These are phyloP conservation scores for Barbatosphaeria neglecta DNA, from an alignment of 495 filamentous ascomycete species.

Conservation along the genomic window DNA sequence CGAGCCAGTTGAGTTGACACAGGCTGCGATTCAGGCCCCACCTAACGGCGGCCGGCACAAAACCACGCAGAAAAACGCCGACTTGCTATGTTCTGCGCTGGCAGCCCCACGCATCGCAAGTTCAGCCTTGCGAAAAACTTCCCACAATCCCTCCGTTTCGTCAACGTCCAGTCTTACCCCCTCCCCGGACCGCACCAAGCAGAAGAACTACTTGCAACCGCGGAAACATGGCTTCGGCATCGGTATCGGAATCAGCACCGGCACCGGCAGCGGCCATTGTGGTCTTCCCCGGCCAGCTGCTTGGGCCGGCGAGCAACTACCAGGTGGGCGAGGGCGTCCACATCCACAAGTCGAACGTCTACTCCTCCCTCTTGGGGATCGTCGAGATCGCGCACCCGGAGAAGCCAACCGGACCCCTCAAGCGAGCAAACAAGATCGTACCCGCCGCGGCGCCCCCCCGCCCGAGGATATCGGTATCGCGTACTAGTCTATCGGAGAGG, in stretches of 20 bases:
- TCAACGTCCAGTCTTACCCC: too few species aligned
- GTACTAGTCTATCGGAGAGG: slow-evolving; percentile 26
- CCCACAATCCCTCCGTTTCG: too few species aligned
- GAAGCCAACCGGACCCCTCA: slow-evolving; percentile 44
- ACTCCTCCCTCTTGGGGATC: slow-evolving; percentile 59
- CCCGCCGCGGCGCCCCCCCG: slow-evolving; percentile 18
- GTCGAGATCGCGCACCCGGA: slow-evolving; percentile 36
- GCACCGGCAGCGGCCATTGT: too few species aligned
- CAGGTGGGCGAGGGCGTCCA: slow-evolving; percentile 71
- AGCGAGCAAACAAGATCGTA: slow-evolving; percentile 43
- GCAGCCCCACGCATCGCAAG: too few species aligned
- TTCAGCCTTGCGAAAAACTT: too few species aligned
- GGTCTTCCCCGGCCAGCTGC: slow-evolving; percentile 62
- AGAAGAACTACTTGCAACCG: slow-evolving; percentile 6
- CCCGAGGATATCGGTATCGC: slow-evolving; percentile 28
- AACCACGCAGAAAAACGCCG: too few species aligned
- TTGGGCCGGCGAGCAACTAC: slow-evolving; percentile 55
- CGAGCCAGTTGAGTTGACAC: too few species aligned
- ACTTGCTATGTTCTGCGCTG: too few species aligned
- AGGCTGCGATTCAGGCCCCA: too few species aligned
- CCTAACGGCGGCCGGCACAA: too few species aligned
- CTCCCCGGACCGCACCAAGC: too few species aligned
- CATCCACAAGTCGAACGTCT: slow-evolving; percentile 55
- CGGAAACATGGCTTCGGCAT: slow-evolving; percentile 6
- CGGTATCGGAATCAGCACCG: too few species aligned